Base-by-base conservation (phyloP, 192 early-diverging fungal species). In the Gryganskiella cystojenkinii region DNA sequence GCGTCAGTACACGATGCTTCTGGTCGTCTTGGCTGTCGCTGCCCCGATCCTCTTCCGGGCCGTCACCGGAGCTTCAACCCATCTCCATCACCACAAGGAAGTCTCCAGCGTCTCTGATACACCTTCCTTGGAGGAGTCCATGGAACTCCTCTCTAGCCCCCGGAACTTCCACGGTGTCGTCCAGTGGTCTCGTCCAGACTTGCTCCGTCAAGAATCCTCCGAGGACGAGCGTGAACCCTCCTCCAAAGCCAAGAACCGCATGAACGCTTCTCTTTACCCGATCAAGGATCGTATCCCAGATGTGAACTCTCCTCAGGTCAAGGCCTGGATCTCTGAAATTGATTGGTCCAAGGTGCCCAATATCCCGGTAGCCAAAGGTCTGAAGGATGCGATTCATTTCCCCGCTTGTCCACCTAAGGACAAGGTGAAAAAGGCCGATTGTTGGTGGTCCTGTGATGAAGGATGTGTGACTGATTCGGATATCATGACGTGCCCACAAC, bases 401-500 rank as follows among this genome's bases (percentile, higher is more conserved):
- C 64, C 80, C 5, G 56, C 67, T 3, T 74, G 81, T 24, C 67
- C 75, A 13, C 73, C 79, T 2, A 61, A 75, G 13, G 62, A 43
- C 0, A 5, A 61, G 22, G 75, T 69, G 24, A 43, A 70, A 31
- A 46, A 43, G 17, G 11, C 22, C 13, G 15, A 55, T 7, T 81
- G 80, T 42, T 83, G 84, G 71, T 87, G 81, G 79, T 84, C 85
- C 4, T 82, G 80, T 55, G 82, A 73, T 50, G 72, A 40, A 40
- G 37, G 59, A 14, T 84, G 83, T 67, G 25, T 76, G 25, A 31
- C 59, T 27, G 33, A 49, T 7, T 51, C 58, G 14, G 85, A 87
- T 60, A 57, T 87, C 13, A 66, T 62, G 53, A 25, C 64, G 8
- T 87, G 85, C 52, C 83, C 83, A 11, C 55, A 35, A 3, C 74